Base-by-base conservation (phyloP, 2,329 filamentous ascomycete species). In the Pochonia chlamydosporia region DNA sequence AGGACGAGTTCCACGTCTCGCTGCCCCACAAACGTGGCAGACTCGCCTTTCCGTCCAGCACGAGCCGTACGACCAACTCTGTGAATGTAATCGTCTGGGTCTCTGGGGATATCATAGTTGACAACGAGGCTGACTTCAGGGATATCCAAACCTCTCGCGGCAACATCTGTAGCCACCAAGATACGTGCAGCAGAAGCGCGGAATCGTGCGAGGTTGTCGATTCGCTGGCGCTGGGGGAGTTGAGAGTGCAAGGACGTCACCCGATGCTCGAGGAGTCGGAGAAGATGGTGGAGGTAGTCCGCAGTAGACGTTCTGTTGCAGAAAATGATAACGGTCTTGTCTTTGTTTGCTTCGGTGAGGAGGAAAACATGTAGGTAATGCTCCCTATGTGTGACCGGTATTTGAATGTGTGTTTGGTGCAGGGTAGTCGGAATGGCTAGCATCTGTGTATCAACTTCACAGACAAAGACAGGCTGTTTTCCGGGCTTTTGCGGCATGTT, bases 81-180 rank as follows among this genome's bases (percentile, higher is more conserved):
- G 71, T 99, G 93, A 55, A 99, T 93, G 65, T 99, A 99, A 67
- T 96, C 92, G 64, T 96, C 91, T 3, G 92, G 89, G 62, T 96
- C 89, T n/a, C 92, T 83, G 0, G 93, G 93, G 1, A 99, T 82
- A 63, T 99, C 93, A 67, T 91, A 99, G 68, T 99, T 97, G 61
- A 99, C 73, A 3, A 99, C 93, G 14, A 97, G 69, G 46, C 80
- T 85, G 6, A 97, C 92, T 56, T 90, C 87, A 1, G 92, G 92
- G 52, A 99, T 96, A 70, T 99, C 93, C 4, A 99, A 79, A 75
- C 93, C 93, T 65, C 93, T 81, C 18, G 90, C 88, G 1, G 93
- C 93, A 13, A 99, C 91, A 63, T 99, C 93, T 0, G 93, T 99
- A 1, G 93, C 92, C 10, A 99, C 87, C 2, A 99, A 79, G 48